Base-by-base conservation (phyloP, 306 rosid genomes). In the Vigna radiata region DNA sequence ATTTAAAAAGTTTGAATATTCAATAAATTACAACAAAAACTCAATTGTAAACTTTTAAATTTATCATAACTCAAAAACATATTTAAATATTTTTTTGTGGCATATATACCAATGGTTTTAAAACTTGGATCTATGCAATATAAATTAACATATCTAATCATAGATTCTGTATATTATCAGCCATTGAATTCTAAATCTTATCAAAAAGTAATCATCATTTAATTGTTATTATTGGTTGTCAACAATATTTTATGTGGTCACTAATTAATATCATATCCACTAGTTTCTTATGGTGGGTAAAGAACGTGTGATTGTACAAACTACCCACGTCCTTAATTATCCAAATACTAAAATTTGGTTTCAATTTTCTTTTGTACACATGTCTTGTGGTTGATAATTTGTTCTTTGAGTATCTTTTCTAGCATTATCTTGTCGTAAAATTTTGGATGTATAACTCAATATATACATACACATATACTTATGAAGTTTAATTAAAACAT, bases 231-330 rank as follows among this genome's bases (percentile, higher is more conserved):
- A 68, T 16, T 29, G 37, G 61, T 31, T 10, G 16, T 50, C 44
- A 31, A 31, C 16, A 49, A n/a, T n/a, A 70, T 29, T 70, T 49
- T 49, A 49, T n/a, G 75, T 49, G 63, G 61, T 29, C 63, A 52
- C 19, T 31, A 11, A 17, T 69, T 52, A 11, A 52, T 49, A n/a
- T 52, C 75, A 50, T 52, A 52, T 70, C 63, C 33, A 52, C 75
- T 33, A 70, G 36, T 50, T 17, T 70, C 12, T 29, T 43, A 33
- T 70, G 63, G 33, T 52, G 63, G 48, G 18, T 31, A 59, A 33
- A 70, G 31, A 70, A 52, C 49, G 10, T 70, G 33, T 6, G 49
- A n/a, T 52, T 46, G 21, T 14, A 14, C 53, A 29, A 7, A 21
- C 19, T 25, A 11, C 18, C 71, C 75, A 70, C n/a, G 5, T 47